Evolutionary conservation across 2,329 filamentous ascomycete species (phyloP).

Genomic region (Sporothrix euskadiensis): DNA sequence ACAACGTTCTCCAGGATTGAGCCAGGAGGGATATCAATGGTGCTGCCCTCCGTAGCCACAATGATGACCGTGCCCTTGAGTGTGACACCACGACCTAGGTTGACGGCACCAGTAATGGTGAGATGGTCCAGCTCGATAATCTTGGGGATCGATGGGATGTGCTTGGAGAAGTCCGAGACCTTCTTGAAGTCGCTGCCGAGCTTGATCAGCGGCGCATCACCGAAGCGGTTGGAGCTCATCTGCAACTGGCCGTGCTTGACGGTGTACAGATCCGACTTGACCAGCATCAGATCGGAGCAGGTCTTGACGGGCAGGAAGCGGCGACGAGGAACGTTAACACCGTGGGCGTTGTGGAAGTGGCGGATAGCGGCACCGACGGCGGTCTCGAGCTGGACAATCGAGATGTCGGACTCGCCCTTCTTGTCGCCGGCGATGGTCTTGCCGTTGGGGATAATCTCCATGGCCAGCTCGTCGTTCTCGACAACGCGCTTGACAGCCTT

Average conservation of each 20-base stretch:
- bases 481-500: conserved; percentile 98
- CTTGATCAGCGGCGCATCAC: conserved; percentile 97
- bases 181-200: conserved; percentile 99
- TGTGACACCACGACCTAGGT: conserved; percentile 91
- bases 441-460: conserved; percentile 99
- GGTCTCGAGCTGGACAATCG: conserved; percentile 97
- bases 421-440: conserved; percentile 98
- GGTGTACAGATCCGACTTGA: conserved; percentile 99
- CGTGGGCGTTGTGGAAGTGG: conserved; percentile 97
- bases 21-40: conserved; percentile 94
- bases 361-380: conserved; percentile 97
- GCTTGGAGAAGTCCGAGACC: conserved; percentile 93
- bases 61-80: conserved; percentile 99
- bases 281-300: conserved; percentile 97
- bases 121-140: conserved; percentile 91
- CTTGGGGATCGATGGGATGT: conserved; percentile 83
- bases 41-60: conserved; percentile 94
- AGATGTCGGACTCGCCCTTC: conserved; percentile 98
- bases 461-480: conserved; percentile 95
- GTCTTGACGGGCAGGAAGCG: conserved; percentile 99
- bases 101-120: conserved; percentile 96
- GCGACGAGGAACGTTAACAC: conserved; percentile 95
- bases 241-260: conserved; percentile 97
- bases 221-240: conserved; percentile 95
- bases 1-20: conserved; percentile 98